Percentiles rank a stretch among this genome's conserved stretches.
Evolutionary conservation across 176 grass and related monocot species (phyloP).

Genomic region (Eleusine coracana): DNA sequence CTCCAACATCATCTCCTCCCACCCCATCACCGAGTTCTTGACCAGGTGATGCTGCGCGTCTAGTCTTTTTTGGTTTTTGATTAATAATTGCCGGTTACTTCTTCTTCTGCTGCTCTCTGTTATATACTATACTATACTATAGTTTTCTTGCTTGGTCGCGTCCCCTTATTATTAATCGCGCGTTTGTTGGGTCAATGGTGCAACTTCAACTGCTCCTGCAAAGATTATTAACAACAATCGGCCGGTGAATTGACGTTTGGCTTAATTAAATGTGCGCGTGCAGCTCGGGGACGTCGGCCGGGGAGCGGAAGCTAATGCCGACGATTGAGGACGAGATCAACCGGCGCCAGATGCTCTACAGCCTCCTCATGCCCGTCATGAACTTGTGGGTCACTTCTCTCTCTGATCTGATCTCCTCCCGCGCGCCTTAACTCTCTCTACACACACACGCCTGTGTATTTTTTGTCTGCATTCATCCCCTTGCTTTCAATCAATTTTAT

Average conservation of each 20-base stretch:
- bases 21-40: slow-evolving; percentile 92
- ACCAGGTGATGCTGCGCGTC: slow-evolving; percentile 50
- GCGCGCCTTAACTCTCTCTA: too few relatives aligned
- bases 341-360: slow-evolving; percentile 80
- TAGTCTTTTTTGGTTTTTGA: neutral
- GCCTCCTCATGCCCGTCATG: slow-evolving; percentile 98
- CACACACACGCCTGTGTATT: too few relatives aligned
- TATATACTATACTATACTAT: too few relatives aligned
- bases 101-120: too few relatives aligned
- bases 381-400: slow-evolving; percentile 58
- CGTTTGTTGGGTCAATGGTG: neutral
- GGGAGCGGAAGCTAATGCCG: slow-evolving; percentile 99
- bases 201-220: neutral
- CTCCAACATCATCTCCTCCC: slow-evolving; percentile 77
- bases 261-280: slow-evolving; percentile 30
- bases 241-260: slow-evolving; percentile 20
- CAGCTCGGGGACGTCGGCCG: slow-evolving; percentile 94
- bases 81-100: neutral
- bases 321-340: slow-evolving; percentile 81
- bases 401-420: neutral
- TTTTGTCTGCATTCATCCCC: neutral
- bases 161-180: neutral
- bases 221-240: neutral
- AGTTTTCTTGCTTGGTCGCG: neutral
- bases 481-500: neutral